Percentiles rank a stretch among this genome's conserved stretches.
Conservation (phyloP, 371 early-diverging fungal species). For the Saksenaea vasiformis region DNA sequence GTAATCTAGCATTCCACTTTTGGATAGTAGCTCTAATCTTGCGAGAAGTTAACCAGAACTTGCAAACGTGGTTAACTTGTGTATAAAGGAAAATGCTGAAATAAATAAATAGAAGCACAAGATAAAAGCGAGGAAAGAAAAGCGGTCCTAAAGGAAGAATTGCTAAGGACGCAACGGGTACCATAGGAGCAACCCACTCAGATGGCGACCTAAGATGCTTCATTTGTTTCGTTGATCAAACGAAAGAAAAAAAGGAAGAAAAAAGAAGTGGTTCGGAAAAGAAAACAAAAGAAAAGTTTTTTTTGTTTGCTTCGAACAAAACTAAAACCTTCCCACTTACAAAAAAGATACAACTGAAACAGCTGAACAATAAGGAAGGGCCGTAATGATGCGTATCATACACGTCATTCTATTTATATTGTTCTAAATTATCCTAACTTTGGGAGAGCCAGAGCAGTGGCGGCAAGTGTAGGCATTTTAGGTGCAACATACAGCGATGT, state of each 20-base stretch:
- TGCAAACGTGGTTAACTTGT: slow-evolving; percentile 47
- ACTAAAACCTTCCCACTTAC: neutral
- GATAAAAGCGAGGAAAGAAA: slow-evolving; percentile 43
- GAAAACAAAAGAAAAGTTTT: neutral
- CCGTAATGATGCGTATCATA: neutral
- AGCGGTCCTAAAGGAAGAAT: slow-evolving; percentile 43
- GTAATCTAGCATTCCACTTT: slow-evolving; percentile 27
- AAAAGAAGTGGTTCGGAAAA: neutral
- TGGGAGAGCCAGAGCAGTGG: neutral
- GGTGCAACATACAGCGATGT: slow-evolving; percentile 37
- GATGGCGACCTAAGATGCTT: slow-evolving; percentile 31
- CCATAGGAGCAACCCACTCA: slow-evolving; percentile 50
- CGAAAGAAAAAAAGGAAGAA: neutral
- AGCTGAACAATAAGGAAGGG: neutral
- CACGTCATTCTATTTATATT: neutral
- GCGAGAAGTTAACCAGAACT: slow-evolving; percentile 41
- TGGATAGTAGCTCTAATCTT: slow-evolving; percentile 33
- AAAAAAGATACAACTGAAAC: slow-evolving; percentile 6
- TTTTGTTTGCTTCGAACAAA: neutral
- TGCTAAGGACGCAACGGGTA: slow-evolving; percentile 35
- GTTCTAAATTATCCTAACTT: neutral
- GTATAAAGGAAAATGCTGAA: slow-evolving; percentile 41
- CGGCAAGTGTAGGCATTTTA: slow-evolving; percentile 18
- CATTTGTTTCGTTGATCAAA: slow-evolving; percentile 10
- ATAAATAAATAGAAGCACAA: slow-evolving; percentile 37